Evolutionary conservation across 2,329 filamentous ascomycete genomes (phyloP).

Genomic region (Pseudocercospora pini-densiflorae): DNA sequence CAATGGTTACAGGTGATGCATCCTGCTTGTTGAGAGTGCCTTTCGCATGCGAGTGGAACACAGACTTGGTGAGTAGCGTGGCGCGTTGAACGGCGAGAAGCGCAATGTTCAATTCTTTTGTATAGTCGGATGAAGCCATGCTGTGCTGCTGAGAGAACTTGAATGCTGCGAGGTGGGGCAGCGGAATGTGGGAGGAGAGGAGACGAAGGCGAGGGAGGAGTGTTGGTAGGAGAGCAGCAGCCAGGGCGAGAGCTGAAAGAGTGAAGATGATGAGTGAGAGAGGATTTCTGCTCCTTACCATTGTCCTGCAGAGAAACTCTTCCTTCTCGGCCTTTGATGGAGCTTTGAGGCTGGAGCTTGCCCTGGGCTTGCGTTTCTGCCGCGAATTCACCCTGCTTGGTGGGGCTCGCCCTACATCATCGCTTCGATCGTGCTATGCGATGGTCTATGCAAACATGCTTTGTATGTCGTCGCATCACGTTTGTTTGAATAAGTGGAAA

Average conservation of each 20-base stretch:
- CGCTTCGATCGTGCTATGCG: no score
- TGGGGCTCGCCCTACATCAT: no score
- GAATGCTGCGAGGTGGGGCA: slow-evolving; percentile 12
- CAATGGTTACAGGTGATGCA: slow-evolving; percentile 95
- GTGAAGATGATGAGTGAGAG: not conserved
- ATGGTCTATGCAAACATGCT: no score
- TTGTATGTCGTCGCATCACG: no score
- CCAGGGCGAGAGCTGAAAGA: slow-evolving; percentile 46
- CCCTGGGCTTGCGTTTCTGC: not conserved
- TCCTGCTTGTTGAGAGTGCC: slow-evolving; percentile 94
- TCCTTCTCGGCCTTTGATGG: not conserved
- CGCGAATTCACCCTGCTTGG: slow-evolving; percentile 1
- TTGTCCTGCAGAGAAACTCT: not conserved
- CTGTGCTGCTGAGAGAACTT: slow-evolving; percentile 26
- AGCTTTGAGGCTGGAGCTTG: not conserved
- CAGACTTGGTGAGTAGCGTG: slow-evolving; percentile 73
- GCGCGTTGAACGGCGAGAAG: slow-evolving; percentile 89
- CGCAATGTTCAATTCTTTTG: slow-evolving; percentile 79
- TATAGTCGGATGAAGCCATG: slow-evolving; percentile 61
- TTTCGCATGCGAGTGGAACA: slow-evolving; percentile 88
- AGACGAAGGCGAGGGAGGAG: slow-evolving; percentile 49
- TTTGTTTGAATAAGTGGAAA: not conserved
- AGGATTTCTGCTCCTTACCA: not conserved
- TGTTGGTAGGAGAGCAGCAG: slow-evolving; percentile 46
- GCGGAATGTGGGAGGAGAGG: slow-evolving; percentile 40